Conservation (phyloP, 2,329 filamentous ascomycete genomes). For the Fusarium nanum region DNA sequence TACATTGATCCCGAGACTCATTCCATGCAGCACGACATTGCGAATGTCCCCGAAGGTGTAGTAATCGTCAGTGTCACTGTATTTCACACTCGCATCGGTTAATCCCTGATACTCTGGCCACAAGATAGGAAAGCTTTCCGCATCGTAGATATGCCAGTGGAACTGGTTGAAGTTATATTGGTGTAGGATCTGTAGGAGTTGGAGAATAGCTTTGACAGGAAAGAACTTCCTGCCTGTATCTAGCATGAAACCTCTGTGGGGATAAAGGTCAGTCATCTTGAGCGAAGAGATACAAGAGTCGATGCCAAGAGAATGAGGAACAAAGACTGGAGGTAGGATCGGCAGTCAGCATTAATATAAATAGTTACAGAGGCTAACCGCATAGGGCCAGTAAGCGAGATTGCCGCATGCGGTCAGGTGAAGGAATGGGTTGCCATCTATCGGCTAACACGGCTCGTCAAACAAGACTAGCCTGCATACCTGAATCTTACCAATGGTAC, state of each 20-base stretch:
- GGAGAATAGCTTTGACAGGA: background rate
- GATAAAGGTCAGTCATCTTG: background rate
- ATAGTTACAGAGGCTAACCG: background rate
- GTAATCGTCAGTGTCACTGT: background rate
- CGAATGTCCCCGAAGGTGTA: background rate
- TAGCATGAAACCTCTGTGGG: background rate
- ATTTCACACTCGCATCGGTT: background rate
- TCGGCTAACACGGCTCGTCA: background rate
- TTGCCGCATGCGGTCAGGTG: background rate
- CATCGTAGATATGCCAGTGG: background rate
- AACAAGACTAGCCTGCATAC: background rate
- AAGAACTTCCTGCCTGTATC: background rate
- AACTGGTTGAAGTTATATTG: background rate
- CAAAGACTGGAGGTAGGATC: background rate
- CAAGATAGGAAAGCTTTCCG: background rate
- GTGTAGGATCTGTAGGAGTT: background rate
- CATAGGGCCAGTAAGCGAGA: background rate
- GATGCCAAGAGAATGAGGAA: background rate
- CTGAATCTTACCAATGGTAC: background rate
- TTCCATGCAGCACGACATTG: background rate
- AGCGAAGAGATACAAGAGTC: background rate
- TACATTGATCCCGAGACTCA: background rate
- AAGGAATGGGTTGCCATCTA: background rate
- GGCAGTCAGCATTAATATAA: background rate
- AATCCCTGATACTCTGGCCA: background rate